A percentile compares a stretch with the other conserved stretches of the same genome.
phyloP scores from a whole-genome alignment of 2,329 filamentous ascomycete genomes.

The Cladosporium phlei region DNA sequence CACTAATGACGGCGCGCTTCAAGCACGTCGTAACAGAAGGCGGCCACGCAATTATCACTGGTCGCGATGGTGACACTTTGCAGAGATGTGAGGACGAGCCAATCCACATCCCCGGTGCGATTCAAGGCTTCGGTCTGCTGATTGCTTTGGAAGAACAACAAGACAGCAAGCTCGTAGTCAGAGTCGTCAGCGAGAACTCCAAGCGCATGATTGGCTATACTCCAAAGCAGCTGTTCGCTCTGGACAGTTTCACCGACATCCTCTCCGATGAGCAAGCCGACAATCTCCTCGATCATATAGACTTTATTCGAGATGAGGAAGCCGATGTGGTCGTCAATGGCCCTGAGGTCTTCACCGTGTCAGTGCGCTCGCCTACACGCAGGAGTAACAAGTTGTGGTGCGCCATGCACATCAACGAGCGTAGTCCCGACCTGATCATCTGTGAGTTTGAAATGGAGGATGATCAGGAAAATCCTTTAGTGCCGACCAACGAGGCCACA shows the following conservation, averaged over 20 bases:
- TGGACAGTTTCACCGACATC: constrained; percentile 76
- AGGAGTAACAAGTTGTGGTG: constrained; percentile 73
- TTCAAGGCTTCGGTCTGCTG: constrained; percentile 75
- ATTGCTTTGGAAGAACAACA: constrained; percentile 66
- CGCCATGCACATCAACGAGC: constrained; percentile 70
- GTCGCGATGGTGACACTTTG: constrained; percentile 63
- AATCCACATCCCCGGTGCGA: constrained; percentile 77
- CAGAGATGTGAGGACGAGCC: constrained; percentile 88
- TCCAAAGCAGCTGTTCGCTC: constrained; percentile 67
- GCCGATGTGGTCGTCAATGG: constrained; percentile 70
- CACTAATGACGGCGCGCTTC: constrained; percentile 66
- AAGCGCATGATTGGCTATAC: constrained; percentile 69
- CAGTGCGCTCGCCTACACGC: constrained; percentile 54
- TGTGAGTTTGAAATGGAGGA: constrained; percentile 89
- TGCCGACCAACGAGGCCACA: constrained; percentile 53
- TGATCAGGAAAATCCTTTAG: constrained; percentile 63
- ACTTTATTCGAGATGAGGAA: constrained; percentile 81
- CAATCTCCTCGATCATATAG: constrained; percentile 77
- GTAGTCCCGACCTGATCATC: constrained; percentile 66
- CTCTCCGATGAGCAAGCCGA: constrained; percentile 78
- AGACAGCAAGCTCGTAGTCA: constrained; percentile 64
- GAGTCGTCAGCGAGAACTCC: constrained; percentile 78
- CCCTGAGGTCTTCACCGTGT: constrained; percentile 79
- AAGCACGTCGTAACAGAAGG: constrained; percentile 70
- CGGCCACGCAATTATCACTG: constrained; percentile 78